Evolutionary conservation across 495 filamentous ascomycete species (phyloP).

Genomic region (Platismatia glauca): DNA sequence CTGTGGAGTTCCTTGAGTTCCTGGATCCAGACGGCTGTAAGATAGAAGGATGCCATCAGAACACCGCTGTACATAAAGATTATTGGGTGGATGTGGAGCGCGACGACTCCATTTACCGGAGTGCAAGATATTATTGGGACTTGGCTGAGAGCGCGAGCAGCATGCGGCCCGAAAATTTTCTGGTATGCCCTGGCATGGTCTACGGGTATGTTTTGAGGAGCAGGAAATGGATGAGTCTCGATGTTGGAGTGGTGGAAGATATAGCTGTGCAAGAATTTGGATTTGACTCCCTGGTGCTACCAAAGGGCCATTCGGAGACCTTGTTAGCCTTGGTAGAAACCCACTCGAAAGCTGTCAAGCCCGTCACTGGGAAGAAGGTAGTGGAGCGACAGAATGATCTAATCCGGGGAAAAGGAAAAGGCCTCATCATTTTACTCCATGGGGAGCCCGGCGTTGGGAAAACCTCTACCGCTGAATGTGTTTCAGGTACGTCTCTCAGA

Average conservation of each 20-base stretch:
- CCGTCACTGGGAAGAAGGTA: not conserved
- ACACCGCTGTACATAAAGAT: not conserved
- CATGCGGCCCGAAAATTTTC: not conserved
- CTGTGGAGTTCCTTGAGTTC: not conserved
- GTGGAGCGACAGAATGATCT: constrained; percentile 19
- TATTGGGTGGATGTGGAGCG: not conserved
- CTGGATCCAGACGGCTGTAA: not conserved
- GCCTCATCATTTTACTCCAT: constrained; percentile 44
- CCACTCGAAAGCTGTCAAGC: constrained; percentile 17
- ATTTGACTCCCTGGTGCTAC: not conserved
- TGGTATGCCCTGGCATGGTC: not conserved
- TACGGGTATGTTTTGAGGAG: not conserved
- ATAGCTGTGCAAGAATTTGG: not conserved
- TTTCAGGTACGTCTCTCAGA: too few relatives aligned
- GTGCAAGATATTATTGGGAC: not conserved
- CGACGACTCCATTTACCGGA: not conserved
- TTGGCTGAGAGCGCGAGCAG: not conserved
- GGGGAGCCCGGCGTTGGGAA: constrained; percentile 41
- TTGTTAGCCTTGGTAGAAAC: constrained; percentile 24
- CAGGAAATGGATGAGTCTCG: not conserved
- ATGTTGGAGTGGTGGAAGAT: not conserved
- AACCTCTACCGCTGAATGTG: constrained; percentile 30
- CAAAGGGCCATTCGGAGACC: constrained; percentile 16
- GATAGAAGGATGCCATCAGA: not conserved
- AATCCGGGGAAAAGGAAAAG: constrained; percentile 33